These are phyloP conservation scores for Vigna trinervia DNA, from an alignment of 306 rosid species.

Conservation along the genomic window DNA sequence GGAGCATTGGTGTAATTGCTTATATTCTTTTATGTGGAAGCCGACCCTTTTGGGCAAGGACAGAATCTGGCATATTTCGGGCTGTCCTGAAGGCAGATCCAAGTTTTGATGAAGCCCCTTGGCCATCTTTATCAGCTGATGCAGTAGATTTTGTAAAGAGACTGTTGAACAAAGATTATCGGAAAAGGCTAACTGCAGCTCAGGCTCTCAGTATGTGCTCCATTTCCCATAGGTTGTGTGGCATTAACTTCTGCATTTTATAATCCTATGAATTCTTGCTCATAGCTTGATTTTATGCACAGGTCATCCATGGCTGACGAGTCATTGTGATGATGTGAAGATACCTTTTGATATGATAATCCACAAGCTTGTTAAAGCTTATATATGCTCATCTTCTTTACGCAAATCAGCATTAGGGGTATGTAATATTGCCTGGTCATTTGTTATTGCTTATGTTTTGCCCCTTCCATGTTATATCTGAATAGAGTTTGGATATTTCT, in stretches of 20 bases:
- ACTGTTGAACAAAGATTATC: conserved; percentile 75
- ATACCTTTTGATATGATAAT: conserved; percentile 76
- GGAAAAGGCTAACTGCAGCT: conserved; percentile 78
- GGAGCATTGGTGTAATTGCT: conserved; percentile 51
- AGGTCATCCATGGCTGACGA: conserved; percentile 88
- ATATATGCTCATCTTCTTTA: conserved; percentile 72
- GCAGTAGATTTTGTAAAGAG: conserved; percentile 81
- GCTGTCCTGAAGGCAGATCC: conserved; percentile 88
- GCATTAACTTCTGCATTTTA: conserved; percentile 7
- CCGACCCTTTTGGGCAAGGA: conserved; percentile 90
- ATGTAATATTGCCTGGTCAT: conserved; percentile 35
- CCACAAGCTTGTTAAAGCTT: conserved; percentile 70
- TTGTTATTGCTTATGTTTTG: conserved; percentile 12
- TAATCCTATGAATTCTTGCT: conserved; percentile 24
- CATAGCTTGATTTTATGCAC: conserved; percentile 34
- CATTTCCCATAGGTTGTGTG: conserved; percentile 29
- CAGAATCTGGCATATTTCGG: conserved; percentile 86
- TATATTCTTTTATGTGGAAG: conserved; percentile 69
- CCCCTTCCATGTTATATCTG: conserved; percentile 1
- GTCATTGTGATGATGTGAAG: conserved; percentile 53
- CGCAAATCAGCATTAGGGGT: conserved; percentile 85
- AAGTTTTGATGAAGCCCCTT: conserved; percentile 83
- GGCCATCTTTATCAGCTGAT: conserved; percentile 82
- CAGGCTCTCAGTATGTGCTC: conserved; percentile 70
- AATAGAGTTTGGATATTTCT: neutral